Percentiles rank a stretch among this genome's conserved stretches.
phyloP scores from a whole-genome alignment of 345 rosid genomes.

The Diplotaxis tenuifolia region DNA sequence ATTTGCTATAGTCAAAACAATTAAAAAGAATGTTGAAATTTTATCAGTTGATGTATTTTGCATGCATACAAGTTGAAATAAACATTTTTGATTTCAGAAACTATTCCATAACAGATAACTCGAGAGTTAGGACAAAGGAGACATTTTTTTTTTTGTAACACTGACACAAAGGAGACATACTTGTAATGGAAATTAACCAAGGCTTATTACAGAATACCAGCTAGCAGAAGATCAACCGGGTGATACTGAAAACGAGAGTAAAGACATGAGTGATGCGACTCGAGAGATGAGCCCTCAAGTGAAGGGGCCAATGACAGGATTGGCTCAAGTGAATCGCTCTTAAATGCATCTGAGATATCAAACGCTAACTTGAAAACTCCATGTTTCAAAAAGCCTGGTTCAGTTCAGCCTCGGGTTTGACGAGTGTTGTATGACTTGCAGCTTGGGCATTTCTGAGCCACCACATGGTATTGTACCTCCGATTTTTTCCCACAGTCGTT shows the following conservation, averaged over 20 bases:
- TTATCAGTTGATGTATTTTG: no score
- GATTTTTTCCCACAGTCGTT: constrained; percentile 73
- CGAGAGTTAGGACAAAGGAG: neutral
- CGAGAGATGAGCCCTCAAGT: neutral
- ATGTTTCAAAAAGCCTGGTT: no score
- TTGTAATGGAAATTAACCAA: neutral
- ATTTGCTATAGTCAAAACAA: no score
- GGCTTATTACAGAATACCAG: constrained; percentile 2
- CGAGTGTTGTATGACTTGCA: constrained; percentile 93
- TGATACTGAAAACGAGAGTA: constrained; percentile 10
- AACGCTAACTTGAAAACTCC: no score
- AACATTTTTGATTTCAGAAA: no score
- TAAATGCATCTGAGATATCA: no score
- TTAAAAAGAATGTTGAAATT: no score
- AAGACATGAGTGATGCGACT: no score
- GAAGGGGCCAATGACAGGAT: constrained; percentile 4
- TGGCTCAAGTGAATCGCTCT: constrained; percentile 8
- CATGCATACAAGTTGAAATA: no score
- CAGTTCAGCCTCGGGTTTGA: constrained; percentile 47
- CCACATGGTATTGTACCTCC: constrained; percentile 62
- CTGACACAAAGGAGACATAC: neutral
- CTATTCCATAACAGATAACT: no score
- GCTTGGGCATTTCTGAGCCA: constrained; percentile 71
- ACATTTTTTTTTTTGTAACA: no score
- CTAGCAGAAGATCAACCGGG: neutral